Evolutionary conservation across 1,139 yeast species (phyloP), one percentile per base, ranked within the genome.

Genomic region (Kodamaea plutei): DNA sequence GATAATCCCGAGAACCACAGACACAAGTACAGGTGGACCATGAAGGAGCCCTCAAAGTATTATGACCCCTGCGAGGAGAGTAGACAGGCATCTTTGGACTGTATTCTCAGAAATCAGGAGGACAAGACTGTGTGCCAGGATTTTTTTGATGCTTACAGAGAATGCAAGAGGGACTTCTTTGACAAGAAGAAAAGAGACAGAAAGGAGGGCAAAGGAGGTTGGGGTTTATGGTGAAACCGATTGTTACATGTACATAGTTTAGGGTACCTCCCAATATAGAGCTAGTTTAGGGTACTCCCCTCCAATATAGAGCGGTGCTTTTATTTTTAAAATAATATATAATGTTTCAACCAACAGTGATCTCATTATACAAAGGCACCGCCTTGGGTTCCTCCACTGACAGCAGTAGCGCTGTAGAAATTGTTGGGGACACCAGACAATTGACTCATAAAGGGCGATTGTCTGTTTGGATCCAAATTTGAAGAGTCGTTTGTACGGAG

Each of bases 31-130:
- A 62, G 72, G 35, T 80, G 80, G 65, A 56, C 72, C 4, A 60
- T 67, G 54, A 88, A 89, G 48, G 88, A 76, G 25, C 84, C 95
- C 2, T 80, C 95, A 5, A 78, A 82, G 54, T 91, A 72, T 54
- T 89, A 83, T 50, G 96, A 91, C 51, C 97, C 98, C 1, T 91
- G 98, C 56, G 84, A 81, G 35, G 89, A 87, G 50, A 82, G 94
- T 26, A 71, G 96, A 14, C 81, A 79, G 52, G 91, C 94, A 72
- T 84, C 95, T 20, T 64, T 88, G 46, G 76, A 74, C 43, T 91
- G 98, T 47, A 64, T 91, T 52, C 58, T 80, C 39, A 75, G 87
- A 48, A 75, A 83, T 48, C 89, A 81, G 47, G 91, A 85, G 41
- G 79, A 74, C 40, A 75, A 80, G 41, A 72, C 75, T 16, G 76